A percentile compares a stretch with the other conserved stretches of the same genome.
phyloP scores from a whole-genome alignment of 495 filamentous ascomycete species.

The Trichoderma asperelloides region DNA sequence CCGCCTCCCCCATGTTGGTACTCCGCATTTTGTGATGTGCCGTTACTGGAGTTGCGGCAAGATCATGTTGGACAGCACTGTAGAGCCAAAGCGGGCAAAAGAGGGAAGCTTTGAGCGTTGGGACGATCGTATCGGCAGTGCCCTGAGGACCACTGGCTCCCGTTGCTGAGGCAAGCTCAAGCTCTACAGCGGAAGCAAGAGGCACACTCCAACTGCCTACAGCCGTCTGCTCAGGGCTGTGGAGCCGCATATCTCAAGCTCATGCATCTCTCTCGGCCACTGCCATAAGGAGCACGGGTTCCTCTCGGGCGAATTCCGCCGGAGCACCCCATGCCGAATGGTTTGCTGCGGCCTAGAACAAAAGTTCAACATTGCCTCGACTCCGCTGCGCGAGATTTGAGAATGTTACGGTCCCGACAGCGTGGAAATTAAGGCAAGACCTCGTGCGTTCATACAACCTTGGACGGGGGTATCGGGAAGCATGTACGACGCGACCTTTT shows the following conservation, averaged over 20 bases:
- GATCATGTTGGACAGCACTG: background rate
- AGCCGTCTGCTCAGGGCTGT: no score
- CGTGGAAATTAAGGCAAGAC: conserved; percentile 2
- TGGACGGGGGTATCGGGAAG: background rate
- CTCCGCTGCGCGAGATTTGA: conserved; percentile 1
- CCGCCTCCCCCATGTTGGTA: background rate
- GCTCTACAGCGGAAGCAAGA: no score
- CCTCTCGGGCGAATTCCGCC: background rate
- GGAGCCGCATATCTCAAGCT: no score
- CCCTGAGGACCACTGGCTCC: background rate
- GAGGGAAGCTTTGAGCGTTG: background rate
- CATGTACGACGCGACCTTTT: background rate
- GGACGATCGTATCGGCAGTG: background rate
- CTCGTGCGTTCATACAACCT: background rate
- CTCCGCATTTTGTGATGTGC: background rate
- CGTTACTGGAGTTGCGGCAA: background rate
- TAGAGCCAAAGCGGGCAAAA: background rate
- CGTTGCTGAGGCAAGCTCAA: background rate
- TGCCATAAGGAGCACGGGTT: background rate
- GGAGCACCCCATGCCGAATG: background rate
- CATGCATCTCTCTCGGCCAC: background rate
- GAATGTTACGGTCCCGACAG: conserved; percentile 4
- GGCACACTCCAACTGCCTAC: no score
- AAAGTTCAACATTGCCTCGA: background rate
- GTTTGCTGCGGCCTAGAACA: background rate